A percentile compares a stretch with the other conserved stretches of the same genome.
Evolutionary conservation across 441 rosid genomes (phyloP).

Genomic region (Capsella rubella): DNA sequence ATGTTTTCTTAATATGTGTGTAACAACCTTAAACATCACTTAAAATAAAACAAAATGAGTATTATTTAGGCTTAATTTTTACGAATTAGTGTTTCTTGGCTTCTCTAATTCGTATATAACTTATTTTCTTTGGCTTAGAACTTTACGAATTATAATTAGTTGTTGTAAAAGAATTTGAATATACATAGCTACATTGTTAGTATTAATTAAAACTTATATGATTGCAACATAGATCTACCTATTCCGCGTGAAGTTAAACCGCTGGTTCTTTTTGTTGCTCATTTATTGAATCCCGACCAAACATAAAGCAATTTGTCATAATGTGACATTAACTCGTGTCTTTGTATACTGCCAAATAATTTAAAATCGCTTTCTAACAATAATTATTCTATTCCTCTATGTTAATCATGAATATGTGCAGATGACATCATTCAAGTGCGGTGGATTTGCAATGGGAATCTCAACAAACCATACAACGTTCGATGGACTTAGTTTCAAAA

Average conservation of each 20-base stretch:
- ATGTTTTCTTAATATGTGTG: too few species aligned
- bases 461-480: slow-evolving; percentile 68
- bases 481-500: slow-evolving; percentile 84
- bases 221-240: slow-evolving; percentile 23
- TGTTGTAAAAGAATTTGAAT: too few species aligned
- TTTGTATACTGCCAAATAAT: slow-evolving; percentile 3
- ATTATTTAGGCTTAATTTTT: too few species aligned
- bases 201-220: slow-evolving; percentile 9
- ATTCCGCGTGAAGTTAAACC: slow-evolving; percentile 31
- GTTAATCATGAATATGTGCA: slow-evolving; percentile 26
- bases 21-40: too few species aligned
- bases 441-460: slow-evolving; percentile 78
- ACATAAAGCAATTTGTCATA: slow-evolving; percentile 22
- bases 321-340: not conserved
- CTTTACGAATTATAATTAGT: too few species aligned
- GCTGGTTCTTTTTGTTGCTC: slow-evolving; percentile 32
- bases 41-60: too few species aligned
- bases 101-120: too few species aligned
- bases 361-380: not conserved
- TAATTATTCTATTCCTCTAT: not conserved
- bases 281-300: slow-evolving; percentile 30
- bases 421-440: slow-evolving; percentile 81
- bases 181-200: not conserved
- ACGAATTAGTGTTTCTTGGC: too few species aligned
- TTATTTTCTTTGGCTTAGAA: too few species aligned